These are phyloP conservation scores for Glycine tomentella DNA, from an alignment of 306 rosid species.

Conservation along the genomic window DNA sequence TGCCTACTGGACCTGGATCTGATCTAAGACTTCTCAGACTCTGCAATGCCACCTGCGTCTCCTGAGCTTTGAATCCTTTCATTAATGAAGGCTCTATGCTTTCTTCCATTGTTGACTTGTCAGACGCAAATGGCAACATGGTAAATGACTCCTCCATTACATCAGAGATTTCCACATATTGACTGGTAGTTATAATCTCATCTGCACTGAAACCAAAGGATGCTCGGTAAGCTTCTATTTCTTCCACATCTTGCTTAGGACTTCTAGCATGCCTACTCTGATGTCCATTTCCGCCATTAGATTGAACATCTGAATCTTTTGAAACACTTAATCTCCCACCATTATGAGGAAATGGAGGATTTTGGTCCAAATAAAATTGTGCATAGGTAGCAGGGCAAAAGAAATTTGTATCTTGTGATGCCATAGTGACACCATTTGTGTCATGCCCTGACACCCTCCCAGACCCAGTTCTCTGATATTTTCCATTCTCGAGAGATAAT, in stretches of 20 bases:
- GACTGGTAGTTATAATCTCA: slow-evolving; percentile 86
- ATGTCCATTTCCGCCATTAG: slow-evolving; percentile 79
- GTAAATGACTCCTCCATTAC: slow-evolving; percentile 95
- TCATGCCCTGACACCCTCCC: slow-evolving; percentile 79
- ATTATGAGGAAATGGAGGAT: slow-evolving; percentile 93
- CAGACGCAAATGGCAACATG: slow-evolving; percentile 78
- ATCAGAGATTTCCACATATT: slow-evolving; percentile 94
- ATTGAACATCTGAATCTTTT: slow-evolving; percentile 90
- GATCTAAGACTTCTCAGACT: slow-evolving; percentile 57
- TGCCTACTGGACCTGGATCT: slow-evolving; percentile 53
- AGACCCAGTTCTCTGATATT: slow-evolving; percentile 71
- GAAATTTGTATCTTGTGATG: slow-evolving; percentile 91
- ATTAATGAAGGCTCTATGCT: slow-evolving; percentile 62
- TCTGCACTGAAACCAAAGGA: slow-evolving; percentile 99
- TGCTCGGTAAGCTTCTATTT: slow-evolving; percentile 97
- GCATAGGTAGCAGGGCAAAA: slow-evolving; percentile 99
- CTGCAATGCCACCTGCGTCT: slow-evolving; percentile 54
- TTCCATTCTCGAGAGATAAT: slow-evolving; percentile 74
- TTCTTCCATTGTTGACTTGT: slow-evolving; percentile 65
- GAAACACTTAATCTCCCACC: slow-evolving; percentile 98
- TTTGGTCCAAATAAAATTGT: slow-evolving; percentile 89
- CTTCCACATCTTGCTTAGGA: slow-evolving; percentile 98
- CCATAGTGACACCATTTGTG: slow-evolving; percentile 61
- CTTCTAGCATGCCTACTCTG: slow-evolving; percentile 79
- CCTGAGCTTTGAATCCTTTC: slow-evolving; percentile 64